Evolutionary conservation across 768 basidiomycete genomes (phyloP), one percentile per base, ranked within the genome.

Genomic region (Auricularia sp.): DNA sequence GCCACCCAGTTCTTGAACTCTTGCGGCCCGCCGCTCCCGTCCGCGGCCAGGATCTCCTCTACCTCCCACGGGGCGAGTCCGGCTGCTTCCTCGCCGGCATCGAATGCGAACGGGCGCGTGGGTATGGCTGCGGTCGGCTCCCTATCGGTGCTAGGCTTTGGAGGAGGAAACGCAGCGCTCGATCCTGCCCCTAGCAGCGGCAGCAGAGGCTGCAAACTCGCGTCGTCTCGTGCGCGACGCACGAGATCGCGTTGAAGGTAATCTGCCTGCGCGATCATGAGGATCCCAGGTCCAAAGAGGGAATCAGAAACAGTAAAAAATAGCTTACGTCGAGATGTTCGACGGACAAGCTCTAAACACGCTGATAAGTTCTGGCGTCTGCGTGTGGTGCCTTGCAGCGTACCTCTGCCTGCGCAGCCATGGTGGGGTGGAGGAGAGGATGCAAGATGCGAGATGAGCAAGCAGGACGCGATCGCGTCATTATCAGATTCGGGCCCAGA

Each of bases 1-100:
- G 54, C 63, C 34, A 64, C 63, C 63, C 63, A 64, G 54, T 64
- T 64, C 36, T 60, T 61, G 54, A 64, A 64, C 29, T 35, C 12
- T 2, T 64, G 56, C 56, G 56, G 56, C 7, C 29, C 23, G 29
- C 29, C 29, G 12, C 7, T 5, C 18, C 7, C 56, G 56, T 59
- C 58, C 6, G 10, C 14, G 21, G 21, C 56, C 10, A 60, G 23
- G 16, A 64, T 18, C 16, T 56, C 53, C 11, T 64, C 39, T 0
- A 64, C 63, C 34, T 64, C 63, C 63, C 63, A 64, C 6, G 65
- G 29, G n/a, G 53, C 62, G 16, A 66, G 59, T 6, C 43, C 54
- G 18, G 21, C 23, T 11, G 11, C 12, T 36, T 64, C 54, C 11
- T 12, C n/a, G 12, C n/a, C n/a, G 33, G 36, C 36, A 39, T 64